Evolutionary conservation across 2,329 filamentous ascomycete species (phyloP).

Genomic region (Ramichloridium luteum): DNA sequence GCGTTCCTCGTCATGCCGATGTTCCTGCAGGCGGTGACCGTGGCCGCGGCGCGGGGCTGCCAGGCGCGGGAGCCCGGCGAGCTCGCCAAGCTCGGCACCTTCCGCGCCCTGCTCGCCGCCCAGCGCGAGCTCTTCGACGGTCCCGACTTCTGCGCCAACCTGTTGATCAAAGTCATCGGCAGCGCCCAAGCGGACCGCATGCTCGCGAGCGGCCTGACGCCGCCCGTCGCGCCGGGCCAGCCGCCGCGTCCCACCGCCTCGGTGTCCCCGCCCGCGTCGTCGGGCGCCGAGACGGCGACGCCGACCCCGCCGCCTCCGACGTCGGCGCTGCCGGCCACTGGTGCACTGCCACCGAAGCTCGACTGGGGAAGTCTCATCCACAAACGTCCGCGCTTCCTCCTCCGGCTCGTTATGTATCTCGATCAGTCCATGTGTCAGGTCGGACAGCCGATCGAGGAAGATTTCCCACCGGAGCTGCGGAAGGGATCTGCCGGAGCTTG

Average conservation of each 20-base stretch:
- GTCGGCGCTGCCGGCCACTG: too few relatives aligned
- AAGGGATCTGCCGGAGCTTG: constrained; percentile 5
- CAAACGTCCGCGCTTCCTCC: constrained; percentile 12
- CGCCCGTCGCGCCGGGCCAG: constrained; percentile 9
- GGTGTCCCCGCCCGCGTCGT: too few relatives aligned
- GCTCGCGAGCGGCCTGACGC: constrained; percentile 12
- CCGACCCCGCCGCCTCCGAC: too few relatives aligned
- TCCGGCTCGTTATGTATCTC: constrained; percentile 13
- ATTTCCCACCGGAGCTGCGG: constrained; percentile 14
- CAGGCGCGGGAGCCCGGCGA: constrained; percentile 12
- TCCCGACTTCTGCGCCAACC: constrained; percentile 13
- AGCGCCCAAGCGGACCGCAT: constrained; percentile 13
- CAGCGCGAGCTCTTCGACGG: constrained; percentile 15
- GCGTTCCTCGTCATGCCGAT: constrained; percentile 10
- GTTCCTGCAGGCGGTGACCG: constrained; percentile 13
- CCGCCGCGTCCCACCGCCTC: too few relatives aligned
- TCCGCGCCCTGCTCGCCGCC: constrained; percentile 11
- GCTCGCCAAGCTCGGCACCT: constrained; percentile 11
- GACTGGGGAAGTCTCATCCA: constrained; percentile 15
- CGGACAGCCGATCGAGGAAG: constrained; percentile 12
- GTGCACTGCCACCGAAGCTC: too few relatives aligned
- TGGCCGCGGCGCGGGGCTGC: constrained; percentile 12
- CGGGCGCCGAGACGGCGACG: too few relatives aligned
- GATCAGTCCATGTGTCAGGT: constrained; percentile 12
- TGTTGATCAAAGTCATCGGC: constrained; percentile 12